Base-by-base conservation (phyloP, 2,329 filamentous ascomycete species). In the Paracorniculantispora psalliotae region DNA sequence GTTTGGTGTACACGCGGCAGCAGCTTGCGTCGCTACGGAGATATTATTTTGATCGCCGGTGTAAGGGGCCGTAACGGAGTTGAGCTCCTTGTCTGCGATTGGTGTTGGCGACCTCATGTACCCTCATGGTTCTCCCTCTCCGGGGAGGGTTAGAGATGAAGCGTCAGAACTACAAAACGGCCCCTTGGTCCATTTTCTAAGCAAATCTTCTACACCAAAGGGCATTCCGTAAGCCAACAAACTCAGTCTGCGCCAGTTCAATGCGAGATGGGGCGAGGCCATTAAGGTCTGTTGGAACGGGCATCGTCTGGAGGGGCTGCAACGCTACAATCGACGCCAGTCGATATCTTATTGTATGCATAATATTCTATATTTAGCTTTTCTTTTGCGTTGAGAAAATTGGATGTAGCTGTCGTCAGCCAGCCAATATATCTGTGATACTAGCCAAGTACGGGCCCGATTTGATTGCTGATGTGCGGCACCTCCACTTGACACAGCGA, bases 131-230 rank as follows among this genome's bases (percentile, higher is more conserved):
- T n/a, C n/a, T n/a, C n/a, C n/a, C n/a, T n/a, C n/a, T n/a, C n/a
- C n/a, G n/a, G 74, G 73, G 23, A 73, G 75, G 69, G 74, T 76
- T 1, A 67, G 75, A 8, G 70, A 76, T 57, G 66, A 73, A 4
- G 61, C 75, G 5, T 75, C 73, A 1, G 64, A 64, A 1, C 59
- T 70, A 57, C 75, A 71, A 0, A 65, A 71, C 19, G 65, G 74
- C 57, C 70, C 73, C 2, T 65, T 76, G 2, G 59, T 75, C 1
- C 63, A 71, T 6, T 72, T 75, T 47, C 52, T 76, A 33, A 67
- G 75, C 59, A 59, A 76, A 0, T 73, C 73, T 17, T 51, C 63
- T 0, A 71, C 75, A 48, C 50, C 37, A 9, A 44, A 19, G 21
- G 2, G 3, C 15, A n/a, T n/a, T 69, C 54, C 37, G 47, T 61